Conservation (phyloP, 75 land plant species). For the Cupressus sempervirens region DNA sequence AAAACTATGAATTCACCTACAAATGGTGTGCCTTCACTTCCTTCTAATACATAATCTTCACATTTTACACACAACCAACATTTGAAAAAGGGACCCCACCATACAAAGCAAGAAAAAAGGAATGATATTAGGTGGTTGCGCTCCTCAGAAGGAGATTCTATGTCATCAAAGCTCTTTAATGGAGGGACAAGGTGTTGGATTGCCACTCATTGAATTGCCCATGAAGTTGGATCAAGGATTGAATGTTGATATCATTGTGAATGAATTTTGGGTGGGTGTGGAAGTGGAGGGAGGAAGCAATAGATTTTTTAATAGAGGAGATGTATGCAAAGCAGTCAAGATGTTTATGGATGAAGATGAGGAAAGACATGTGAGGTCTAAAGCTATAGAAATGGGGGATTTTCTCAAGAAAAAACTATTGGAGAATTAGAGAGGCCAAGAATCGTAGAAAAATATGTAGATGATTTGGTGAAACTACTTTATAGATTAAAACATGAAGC, state of each 20-base stretch:
- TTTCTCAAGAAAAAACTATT: not conserved
- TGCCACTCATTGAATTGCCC: constrained; percentile 20
- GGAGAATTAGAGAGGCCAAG: not conserved
- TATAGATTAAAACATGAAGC: not conserved
- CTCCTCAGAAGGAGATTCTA: no score
- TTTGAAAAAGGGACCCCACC: no score
- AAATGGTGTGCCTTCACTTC: no score
- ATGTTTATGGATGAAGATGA: constrained; percentile 3
- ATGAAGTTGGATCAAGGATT: constrained; percentile 15
- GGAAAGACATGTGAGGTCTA: not conserved
- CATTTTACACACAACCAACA: no score
- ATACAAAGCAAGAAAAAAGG: no score
- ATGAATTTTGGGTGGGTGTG: constrained; percentile 12
- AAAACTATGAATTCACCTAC: no score
- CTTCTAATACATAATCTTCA: no score
- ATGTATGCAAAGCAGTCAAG: constrained; percentile 1
- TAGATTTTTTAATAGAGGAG: constrained; percentile 10
- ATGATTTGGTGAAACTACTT: not conserved
- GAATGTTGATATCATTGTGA: constrained; percentile 2
- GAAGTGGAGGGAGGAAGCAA: not conserved
- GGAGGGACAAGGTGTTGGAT: constrained; percentile 15
- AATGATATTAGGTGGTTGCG: no score
- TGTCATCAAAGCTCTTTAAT: constrained; percentile 17
- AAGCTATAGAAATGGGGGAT: not conserved
- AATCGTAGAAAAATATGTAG: not conserved